Evolutionary conservation across 805 yeast species (phyloP).

Genomic region (Kurtzmaniella cleridarum): DNA sequence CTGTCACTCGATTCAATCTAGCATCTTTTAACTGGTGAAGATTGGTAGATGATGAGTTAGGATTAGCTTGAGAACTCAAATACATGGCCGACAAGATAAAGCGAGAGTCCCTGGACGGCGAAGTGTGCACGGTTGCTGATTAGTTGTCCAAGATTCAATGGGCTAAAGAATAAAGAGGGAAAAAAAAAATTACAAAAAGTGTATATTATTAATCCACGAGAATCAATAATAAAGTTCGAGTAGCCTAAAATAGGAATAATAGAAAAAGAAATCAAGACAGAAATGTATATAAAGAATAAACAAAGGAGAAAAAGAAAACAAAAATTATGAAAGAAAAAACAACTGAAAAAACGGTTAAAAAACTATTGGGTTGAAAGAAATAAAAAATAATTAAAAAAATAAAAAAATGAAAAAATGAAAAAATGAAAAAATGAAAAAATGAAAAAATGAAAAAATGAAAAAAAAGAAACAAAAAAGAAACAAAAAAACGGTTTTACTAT

Average conservation of each 20-base stretch:
- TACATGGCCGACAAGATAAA: not conserved
- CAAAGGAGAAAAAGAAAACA: no score
- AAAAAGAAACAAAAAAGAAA: not conserved
- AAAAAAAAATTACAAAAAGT: no score
- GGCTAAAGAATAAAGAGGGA: no score
- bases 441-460: not conserved
- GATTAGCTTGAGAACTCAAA: conserved; percentile 4
- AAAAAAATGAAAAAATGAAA: conserved; percentile 1
- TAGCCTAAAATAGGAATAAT: no score
- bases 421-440: not conserved
- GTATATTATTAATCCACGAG: no score
- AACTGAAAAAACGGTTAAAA: no score
- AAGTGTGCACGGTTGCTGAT: no score
- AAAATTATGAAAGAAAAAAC: not conserved
- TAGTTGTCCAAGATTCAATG: no score
- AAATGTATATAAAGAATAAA: no score
- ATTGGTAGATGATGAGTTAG: conserved; percentile 4
- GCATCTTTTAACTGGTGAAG: conserved; percentile 1
- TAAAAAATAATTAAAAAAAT: no score
- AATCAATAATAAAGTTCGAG: no score
- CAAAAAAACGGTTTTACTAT: no score
- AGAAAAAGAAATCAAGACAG: not conserved
- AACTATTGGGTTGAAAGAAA: not conserved
- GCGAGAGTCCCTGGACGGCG: not conserved
- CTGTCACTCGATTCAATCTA: conserved; percentile 11